Percentiles rank a stretch among this genome's conserved stretches.
phyloP scores from a whole-genome alignment of 140 eudicot species.

The Flaveria floridana region DNA sequence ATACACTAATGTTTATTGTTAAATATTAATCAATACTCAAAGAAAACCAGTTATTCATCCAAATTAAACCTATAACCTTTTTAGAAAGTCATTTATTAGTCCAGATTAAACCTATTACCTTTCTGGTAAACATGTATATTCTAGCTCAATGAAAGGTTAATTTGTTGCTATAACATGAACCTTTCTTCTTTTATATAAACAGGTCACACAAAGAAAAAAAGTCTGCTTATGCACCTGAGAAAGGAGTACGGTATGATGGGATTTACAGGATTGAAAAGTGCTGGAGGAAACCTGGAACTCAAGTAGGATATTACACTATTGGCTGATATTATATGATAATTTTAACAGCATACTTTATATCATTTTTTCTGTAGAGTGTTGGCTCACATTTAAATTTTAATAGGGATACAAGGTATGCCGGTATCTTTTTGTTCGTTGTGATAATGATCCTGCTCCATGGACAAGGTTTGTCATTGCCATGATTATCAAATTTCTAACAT shows the following conservation, averaged over 20 bases:
- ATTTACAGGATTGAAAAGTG: conserved; percentile 77
- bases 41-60: not conserved
- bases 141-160: not conserved
- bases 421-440: conserved; percentile 91
- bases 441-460: conserved; percentile 99
- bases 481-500: not conserved
- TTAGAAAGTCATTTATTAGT: not conserved
- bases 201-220: conserved; percentile 79
- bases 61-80: not conserved
- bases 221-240: conserved; percentile 74
- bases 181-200: conserved; percentile 8
- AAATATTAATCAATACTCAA: not conserved
- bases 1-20: not conserved
- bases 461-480: conserved; percentile 44
- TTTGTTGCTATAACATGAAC: not conserved
- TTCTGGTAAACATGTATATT: not conserved
- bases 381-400: not conserved
- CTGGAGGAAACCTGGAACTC: conserved; percentile 71
- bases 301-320: conserved; percentile 39
- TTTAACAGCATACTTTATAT: not conserved
- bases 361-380: not conserved
- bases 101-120: not conserved
- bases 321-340: not conserved
- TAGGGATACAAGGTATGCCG: conserved; percentile 82
- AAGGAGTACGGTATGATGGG: conserved; percentile 78